phyloP scores from a whole-genome alignment of 805 yeast genomes.

The Cyberlindnera mississippiensis region DNA sequence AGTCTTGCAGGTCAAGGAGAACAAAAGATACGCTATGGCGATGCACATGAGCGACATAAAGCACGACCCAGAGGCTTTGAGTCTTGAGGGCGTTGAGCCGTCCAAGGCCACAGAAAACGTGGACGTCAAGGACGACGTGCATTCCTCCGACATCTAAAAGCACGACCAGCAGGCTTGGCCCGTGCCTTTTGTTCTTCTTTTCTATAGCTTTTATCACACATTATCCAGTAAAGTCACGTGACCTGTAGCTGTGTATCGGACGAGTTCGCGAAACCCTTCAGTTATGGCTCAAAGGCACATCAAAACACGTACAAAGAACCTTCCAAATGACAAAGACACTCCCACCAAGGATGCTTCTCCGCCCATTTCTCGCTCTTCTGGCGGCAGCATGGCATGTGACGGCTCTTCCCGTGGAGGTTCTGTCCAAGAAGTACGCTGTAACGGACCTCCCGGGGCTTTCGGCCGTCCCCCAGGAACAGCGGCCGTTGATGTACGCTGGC shows the following conservation, averaged over 20 bases:
- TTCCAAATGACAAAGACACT: no score
- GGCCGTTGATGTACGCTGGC: constrained; percentile 46
- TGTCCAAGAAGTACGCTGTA: constrained; percentile 17
- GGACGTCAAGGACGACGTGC: not conserved
- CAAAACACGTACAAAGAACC: no score
- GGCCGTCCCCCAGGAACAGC: constrained; percentile 12
- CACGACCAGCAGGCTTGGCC: no score
- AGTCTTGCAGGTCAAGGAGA: constrained; percentile 39
- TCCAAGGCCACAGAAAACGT: not conserved
- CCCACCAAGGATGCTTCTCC: no score
- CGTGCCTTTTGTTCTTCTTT: no score
- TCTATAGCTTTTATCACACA: no score
- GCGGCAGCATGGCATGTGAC: not conserved
- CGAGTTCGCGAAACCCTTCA: no score
- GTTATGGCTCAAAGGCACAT: no score
- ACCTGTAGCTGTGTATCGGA: no score
- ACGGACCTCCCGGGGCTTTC: constrained; percentile 21
- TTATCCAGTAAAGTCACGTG: no score
- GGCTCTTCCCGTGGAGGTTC: constrained; percentile 18
- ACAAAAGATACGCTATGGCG: constrained; percentile 2
- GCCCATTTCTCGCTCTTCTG: no score
- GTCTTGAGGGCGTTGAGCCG: not conserved
- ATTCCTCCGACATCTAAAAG: no score
- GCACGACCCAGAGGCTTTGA: not conserved
- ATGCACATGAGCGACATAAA: not conserved